Base-by-base conservation (phyloP, 768 basidiomycete genomes). In the Leccinum obscurum region DNA sequence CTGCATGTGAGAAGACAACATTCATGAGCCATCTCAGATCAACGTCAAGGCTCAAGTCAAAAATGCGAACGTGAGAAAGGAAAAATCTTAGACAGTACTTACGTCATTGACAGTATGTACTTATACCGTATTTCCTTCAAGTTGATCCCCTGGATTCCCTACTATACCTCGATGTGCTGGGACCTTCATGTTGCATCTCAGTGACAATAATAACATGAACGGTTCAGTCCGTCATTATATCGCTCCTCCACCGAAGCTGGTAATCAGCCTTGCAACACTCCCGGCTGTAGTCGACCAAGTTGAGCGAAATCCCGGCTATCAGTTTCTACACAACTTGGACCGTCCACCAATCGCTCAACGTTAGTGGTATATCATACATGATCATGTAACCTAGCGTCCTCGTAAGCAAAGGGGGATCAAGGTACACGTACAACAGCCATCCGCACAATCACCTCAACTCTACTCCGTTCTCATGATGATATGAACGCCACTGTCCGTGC, bases 401-500 rank as follows among this genome's bases (percentile, higher is more conserved):
- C 55, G 22, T 28, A 30, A 17, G 17, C 32, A 26, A n/a, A 1
- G 32, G 39, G 41, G n/a, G 20, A 24, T 44, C 2, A 28, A 52
- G 32, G 26, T 34, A 30, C 26, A 20, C 26, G 15, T 8, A 34
- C 30, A 10, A n/a, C 41, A 20, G 4, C 41, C 24, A n/a, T 52
- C 76, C 58, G 55, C 41, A 49, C 51, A 55, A 59, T 50, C 50
- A 7, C 46, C 57, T 53, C 60, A 3, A 34, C n/a, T 30, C 57
- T 70, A 93, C 17, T 78, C 92, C 55, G 92, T 95, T 69, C 97
- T 84, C 76, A 96, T 77, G 69, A 99, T 90, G 65, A 98, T 69
- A 74, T 99, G 97, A 22, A 98, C 93, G 20, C 97, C 97, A 66
- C 93, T 95, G 65, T 98, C 95, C 51, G 96, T 90, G 67, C 84